Base-by-base conservation (phyloP, 192 early-diverging fungal genomes). In the Coemansia sp. region DNA sequence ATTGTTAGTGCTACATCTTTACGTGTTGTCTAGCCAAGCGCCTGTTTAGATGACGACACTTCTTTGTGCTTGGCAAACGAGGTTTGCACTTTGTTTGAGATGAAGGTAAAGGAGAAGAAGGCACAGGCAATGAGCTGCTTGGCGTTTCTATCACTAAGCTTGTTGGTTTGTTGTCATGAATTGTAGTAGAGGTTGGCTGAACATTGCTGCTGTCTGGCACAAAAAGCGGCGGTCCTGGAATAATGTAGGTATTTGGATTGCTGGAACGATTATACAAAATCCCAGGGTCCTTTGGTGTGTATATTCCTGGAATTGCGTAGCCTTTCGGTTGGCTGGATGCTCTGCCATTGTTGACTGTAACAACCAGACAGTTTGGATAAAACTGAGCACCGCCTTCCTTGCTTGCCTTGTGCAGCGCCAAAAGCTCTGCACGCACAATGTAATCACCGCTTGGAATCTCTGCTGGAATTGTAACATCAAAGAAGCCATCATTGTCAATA, bases 371-470 rank as follows among this genome's bases (percentile, higher is more conserved):
- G 18, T 67, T 67, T 9, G 54, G 53, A 47, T 65, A 65, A 42
- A 67, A 67, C 56, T 56, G 54, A 6, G 65, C 50, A n/a, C 54
- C 65, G 2, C 63, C 53, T 21, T 32, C 41, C 15, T 7, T 40
- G 13, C n/a, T 57, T 5, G 50, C 53, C 41, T 65, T 40, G 12
- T 57, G 65, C 1, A 56, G 54, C 12, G 65, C 65, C 18, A 67
- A 57, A 6, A 67, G 38, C 52, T 67, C 65, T 67, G 53, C n/a
- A 32, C 65, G 52, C 32, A 67, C 65, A 45, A 67, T 37, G 43
- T 67, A 67, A n/a, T 67, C 56, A 0, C 65, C 65, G 39, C 40
- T 57, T 8, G 39, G 50, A n/a, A 67, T 67, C 43, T 67, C 23
- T 44, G 11, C n/a, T 32, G 65, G 54, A 9, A 67, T 67, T 9